These are phyloP conservation scores for Suillus bovinus DNA, from an alignment of 768 basidiomycete species.

Conservation along the genomic window DNA sequence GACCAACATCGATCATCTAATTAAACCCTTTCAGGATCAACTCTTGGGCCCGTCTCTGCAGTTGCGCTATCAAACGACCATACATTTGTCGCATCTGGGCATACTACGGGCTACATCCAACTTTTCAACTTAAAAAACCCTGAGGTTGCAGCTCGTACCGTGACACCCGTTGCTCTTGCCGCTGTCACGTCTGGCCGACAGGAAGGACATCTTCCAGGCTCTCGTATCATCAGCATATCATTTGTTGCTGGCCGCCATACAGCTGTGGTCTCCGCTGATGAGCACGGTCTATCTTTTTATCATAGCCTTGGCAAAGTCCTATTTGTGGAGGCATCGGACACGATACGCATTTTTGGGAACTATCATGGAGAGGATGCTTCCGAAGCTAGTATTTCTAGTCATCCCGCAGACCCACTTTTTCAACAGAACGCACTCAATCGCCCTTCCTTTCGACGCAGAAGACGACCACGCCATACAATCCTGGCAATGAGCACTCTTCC, in stretches of 20 bases:
- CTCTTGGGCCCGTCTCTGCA: slow-evolving; percentile 80
- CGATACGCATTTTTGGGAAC: slow-evolving; percentile 88
- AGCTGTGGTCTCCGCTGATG: slow-evolving; percentile 88
- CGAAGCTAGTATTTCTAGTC: slow-evolving; percentile 10
- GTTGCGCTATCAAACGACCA: slow-evolving; percentile 91
- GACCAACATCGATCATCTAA: slow-evolving; percentile 17
- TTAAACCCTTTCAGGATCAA: slow-evolving; percentile 46
- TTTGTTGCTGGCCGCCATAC: slow-evolving; percentile 94
- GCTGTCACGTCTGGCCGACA: slow-evolving; percentile 75
- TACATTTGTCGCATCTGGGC: slow-evolving; percentile 89
- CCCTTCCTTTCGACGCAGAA: slow-evolving; percentile 38
- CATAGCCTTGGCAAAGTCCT: slow-evolving; percentile 93
- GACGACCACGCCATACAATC: slow-evolving; percentile 61
- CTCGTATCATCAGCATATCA: slow-evolving; percentile 75
- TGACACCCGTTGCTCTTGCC: slow-evolving; percentile 65
- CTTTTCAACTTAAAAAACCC: slow-evolving; percentile 81
- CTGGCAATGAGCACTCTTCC: slow-evolving; percentile 83
- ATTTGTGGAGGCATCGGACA: slow-evolving; percentile 94
- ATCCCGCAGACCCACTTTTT: slow-evolving; percentile 8
- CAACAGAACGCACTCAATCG: slow-evolving; percentile 23
- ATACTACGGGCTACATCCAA: slow-evolving; percentile 80
- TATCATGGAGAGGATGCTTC: slow-evolving; percentile 60
- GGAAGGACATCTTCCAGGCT: slow-evolving; percentile 83
- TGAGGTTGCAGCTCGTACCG: slow-evolving; percentile 64
- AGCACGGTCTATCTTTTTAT: slow-evolving; percentile 90